Evolutionary conservation across 306 rosid genomes (phyloP).

Genomic region (Medicago lupulina): DNA sequence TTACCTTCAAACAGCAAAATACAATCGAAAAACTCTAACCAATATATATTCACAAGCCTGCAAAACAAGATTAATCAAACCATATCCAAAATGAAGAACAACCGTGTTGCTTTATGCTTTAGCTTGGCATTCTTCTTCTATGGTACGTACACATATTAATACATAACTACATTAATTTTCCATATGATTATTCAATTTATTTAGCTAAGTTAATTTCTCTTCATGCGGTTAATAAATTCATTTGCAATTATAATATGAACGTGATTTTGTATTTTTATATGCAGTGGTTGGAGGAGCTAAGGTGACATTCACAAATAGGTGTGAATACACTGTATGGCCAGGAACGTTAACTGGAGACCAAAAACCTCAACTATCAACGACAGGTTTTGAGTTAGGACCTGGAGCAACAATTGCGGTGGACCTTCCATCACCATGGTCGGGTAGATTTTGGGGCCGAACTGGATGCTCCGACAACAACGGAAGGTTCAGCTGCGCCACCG

Average conservation of each 20-base stretch:
- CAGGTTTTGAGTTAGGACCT: slow-evolving; percentile 53
- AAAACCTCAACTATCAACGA: slow-evolving; percentile 51
- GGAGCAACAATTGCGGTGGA: slow-evolving; percentile 39
- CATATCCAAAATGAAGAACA: slow-evolving; percentile 16
- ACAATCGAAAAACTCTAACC: no score
- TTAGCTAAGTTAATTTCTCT: no score
- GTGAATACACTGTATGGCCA: slow-evolving; percentile 64
- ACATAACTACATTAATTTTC: neutral
- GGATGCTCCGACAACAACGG: slow-evolving; percentile 51
- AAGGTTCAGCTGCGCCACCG: slow-evolving; percentile 57
- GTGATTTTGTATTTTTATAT: no score
- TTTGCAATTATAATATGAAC: no score
- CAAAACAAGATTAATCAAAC: no score
- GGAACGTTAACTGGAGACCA: slow-evolving; percentile 55
- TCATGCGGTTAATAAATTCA: no score
- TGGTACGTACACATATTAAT: slow-evolving; percentile 38
- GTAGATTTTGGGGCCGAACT: slow-evolving; percentile 64
- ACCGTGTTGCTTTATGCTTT: slow-evolving; percentile 26
- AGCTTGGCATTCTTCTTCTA: slow-evolving; percentile 46
- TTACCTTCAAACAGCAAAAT: no score
- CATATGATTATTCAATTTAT: no score
- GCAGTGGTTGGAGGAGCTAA: slow-evolving; percentile 45
- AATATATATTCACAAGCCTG: no score
- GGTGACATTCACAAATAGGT: slow-evolving; percentile 54
- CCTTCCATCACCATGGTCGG: slow-evolving; percentile 61